Conservation (phyloP, 345 rosid species). For the Syzygium grande region DNA sequence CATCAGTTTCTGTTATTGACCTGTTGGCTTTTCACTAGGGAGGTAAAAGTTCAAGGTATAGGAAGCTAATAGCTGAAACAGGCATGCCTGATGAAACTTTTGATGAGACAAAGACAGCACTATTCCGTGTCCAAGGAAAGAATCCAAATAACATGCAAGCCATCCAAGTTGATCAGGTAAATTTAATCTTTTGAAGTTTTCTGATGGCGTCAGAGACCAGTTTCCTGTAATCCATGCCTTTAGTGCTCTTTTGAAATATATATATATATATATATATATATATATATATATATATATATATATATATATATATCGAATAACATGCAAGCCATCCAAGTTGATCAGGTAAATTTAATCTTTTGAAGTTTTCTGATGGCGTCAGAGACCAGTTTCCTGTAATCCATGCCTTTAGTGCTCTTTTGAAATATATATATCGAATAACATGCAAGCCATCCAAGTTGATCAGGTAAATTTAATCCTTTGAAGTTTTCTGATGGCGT, state of each 20-base stretch:
- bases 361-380: background rate
- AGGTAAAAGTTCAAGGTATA: slow-evolving; percentile 51
- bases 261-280: background rate
- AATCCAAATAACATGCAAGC: slow-evolving; percentile 68
- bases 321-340: slow-evolving; percentile 87
- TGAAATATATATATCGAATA: slow-evolving; percentile 5
- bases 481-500: slow-evolving; percentile 1
- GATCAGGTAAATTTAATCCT: slow-evolving; percentile 38
- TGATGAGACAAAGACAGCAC: slow-evolving; percentile 35
- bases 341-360: slow-evolving; percentile 36
- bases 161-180: slow-evolving; percentile 67
- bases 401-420: background rate
- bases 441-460: slow-evolving; percentile 84
- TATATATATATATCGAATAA: slow-evolving; percentile 12
- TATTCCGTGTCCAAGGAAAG: slow-evolving; percentile 72
- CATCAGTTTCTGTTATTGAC: background rate
- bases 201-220: background rate
- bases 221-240: background rate
- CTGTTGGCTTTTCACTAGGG: slow-evolving; percentile 37
- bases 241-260: background rate
- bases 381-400: background rate
- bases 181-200: slow-evolving; percentile 10
- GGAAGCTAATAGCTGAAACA: slow-evolving; percentile 32
- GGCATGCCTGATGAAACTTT: slow-evolving; percentile 35
- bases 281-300: background rate